Base-by-base conservation (phyloP, 495 filamentous ascomycete genomes). In the Astrothelium macrocarpum region DNA sequence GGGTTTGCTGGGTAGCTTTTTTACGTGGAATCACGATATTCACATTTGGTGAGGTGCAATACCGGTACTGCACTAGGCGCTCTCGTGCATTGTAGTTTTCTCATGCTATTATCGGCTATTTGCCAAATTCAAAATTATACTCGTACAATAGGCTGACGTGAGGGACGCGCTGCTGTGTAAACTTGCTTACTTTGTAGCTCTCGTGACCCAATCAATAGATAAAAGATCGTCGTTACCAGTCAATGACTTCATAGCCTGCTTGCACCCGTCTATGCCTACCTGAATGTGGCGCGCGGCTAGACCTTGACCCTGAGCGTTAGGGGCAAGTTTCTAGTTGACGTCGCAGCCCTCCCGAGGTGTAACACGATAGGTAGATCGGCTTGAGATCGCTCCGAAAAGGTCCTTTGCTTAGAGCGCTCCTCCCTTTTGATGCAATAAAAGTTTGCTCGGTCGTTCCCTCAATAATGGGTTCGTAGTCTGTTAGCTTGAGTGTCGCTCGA, bases 261-360 rank as follows among this genome's bases (percentile, higher is more conserved):
- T 18, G 43, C 10, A 20, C 9, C 10, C 3, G 20, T 26, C 25
- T 12, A 25, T 29, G 12, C 5, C 5, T 5, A 5, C 45, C 18
- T 49, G 25, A 56, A 56, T 56, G 23, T 56, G 20, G 49, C 49
- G 49, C 49, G 49, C 49, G 49, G 49, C 25, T 56, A 26, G 49
- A 56, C 23, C 49, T 28, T 56, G 25, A 56, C 7, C 25, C 49
- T 3, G 25, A 56, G 11, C 25, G 3, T 16, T 9, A 29, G 49
- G 49, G 49, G 23, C 25, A 56, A 9, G 49, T 56, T 56, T 56
- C 49, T 56, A 11, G 20, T 56, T 56, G 23, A 56, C 20, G 49
- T 56, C 49, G 49, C 49, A 56, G 25, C 5, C 3, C 10, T 56
- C 2, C 49, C 5, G 25, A 25, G 49, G 25, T 56, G 49, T 56